Conservation (phyloP, 768 basidiomycete species). For the Grammothele lineata region DNA sequence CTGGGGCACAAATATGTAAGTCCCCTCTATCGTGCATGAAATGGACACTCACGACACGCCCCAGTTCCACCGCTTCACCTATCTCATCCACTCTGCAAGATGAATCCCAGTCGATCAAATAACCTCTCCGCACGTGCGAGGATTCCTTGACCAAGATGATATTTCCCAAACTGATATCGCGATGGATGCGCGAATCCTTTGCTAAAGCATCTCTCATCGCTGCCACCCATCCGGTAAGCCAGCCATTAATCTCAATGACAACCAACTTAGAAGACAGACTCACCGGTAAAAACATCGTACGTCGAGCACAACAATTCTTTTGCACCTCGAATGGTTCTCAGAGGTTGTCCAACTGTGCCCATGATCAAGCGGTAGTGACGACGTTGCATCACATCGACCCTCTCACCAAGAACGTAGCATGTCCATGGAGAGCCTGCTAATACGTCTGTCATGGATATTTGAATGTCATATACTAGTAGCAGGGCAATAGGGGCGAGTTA, state of each 20-base stretch:
- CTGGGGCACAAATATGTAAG: neutral
- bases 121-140: neutral
- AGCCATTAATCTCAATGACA: neutral
- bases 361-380: slow-evolving; percentile 5
- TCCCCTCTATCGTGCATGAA: neutral
- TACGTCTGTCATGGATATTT: too few relatives aligned
- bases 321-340: neutral
- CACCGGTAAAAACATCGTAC: slow-evolving; percentile 4
- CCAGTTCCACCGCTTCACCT: neutral
- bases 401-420: neutral
- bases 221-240: neutral
- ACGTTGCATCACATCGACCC: neutral
- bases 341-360: slow-evolving; percentile 2
- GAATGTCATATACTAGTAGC: too few relatives aligned
- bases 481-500: too few relatives aligned
- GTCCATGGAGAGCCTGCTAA: too few relatives aligned
- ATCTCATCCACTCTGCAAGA: slow-evolving; percentile 1
- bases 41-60: neutral
- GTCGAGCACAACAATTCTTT: slow-evolving; percentile 4
- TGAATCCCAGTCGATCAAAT: slow-evolving; percentile 8
- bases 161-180: slow-evolving; percentile 5
- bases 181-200: neutral
- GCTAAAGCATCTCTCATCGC: slow-evolving; percentile 2
- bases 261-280: neutral
- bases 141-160: slow-evolving; percentile 2